Base-by-base conservation (phyloP, 1,284 basidiomycete genomes). In the Ceratobasidium sp. region DNA sequence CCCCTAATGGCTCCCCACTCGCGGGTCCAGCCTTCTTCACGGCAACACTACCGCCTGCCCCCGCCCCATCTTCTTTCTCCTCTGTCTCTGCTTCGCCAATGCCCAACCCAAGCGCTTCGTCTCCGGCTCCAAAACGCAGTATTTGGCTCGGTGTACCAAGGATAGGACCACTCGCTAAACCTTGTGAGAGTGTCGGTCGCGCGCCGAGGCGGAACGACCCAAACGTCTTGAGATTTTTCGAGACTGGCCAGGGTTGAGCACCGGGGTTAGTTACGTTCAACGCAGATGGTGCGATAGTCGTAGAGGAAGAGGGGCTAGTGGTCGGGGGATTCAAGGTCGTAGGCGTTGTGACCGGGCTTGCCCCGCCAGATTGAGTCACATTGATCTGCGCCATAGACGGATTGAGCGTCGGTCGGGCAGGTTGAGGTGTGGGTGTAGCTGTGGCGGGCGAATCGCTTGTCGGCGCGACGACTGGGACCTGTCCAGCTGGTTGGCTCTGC, bases 101-200 rank as follows among this genome's bases (percentile, higher is more conserved):
- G 13, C 73, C 73, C 26, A 75, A 42, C 23, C 73, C 73, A n/a
- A 75, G 73, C 23, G 73, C 73, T 37, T 75, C 73, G 39, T 75
- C 73, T 7, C 73, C 73, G n/a, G 73, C 73, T 17, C 73, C 73
- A 31, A 75, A 75, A 20, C 73, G 60, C 17, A 75, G 23, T 20
- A 75, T 13, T 6, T 75, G 73, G 35, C 73, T 75, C 0, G 73
- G 73, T 5, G 73, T 75, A n/a, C 73, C 73, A 17, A 75, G 73
- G 3, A 75, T 61, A 23, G 73, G 73, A 0, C 73, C 73, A 23
- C 61, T 33, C 20, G 78, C 78, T 26, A 80, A 60, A 42, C 79
- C 79, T 54, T 76, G 77, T 8, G 53, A 79, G 10, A 80, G 67
- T 17, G 79, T 79, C 45, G 79, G 79, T 39, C 79, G 67, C 5